Evolutionary conservation across 306 rosid species (phyloP), one percentile per base, ranked within the genome.

Genomic region (Lathyrus tuberosus): DNA sequence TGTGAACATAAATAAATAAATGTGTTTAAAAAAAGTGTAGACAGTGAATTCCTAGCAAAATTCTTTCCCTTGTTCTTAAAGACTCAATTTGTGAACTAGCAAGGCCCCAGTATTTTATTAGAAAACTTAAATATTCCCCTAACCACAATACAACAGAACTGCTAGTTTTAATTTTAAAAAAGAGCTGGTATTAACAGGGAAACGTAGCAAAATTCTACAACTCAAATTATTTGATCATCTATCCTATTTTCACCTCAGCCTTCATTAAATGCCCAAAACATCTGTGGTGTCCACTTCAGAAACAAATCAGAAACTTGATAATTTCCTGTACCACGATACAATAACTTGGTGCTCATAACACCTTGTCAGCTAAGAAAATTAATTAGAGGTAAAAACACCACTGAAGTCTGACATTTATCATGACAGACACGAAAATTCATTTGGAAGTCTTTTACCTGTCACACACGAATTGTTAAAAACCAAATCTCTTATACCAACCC

Each of bases 391-490:
- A 51, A 80, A 77, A 48, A 67, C 4, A 46, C 72, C 67, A 40
- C 64, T 46, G 20, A 53, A 30, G 11, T 53, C 57, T 44, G 69
- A 70, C 67, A 71, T 67, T 73, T 24, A 51, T 24, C 58, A 79
- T 52, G 76, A 44, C 78, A 58, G 53, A 69, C 67, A 41, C 26
- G 64, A 41, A 74, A 72, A 76, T 26, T 51, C 0, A 57, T 79
- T 80, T 47, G 78, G 78, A 78, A 71, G 69, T 75, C 80, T 71
- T 86, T 69, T 74, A 84, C 86, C 91, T 82, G 91, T 77, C 84
- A 86, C 68, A 70, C 43, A 70, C 38, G 73, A 86, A 79, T 86
- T 84, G 62, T 70, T 78, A 86, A 84, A 82, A 69, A 43, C 41
- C 60, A 42, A 64, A 62, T 30, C 47, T 67, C 64, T 42, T 48